Evolutionary conservation across 2,329 filamentous ascomycete genomes (phyloP), one percentile per base, ranked within the genome.

Genomic region (Ceratocystiopsis sp.): DNA sequence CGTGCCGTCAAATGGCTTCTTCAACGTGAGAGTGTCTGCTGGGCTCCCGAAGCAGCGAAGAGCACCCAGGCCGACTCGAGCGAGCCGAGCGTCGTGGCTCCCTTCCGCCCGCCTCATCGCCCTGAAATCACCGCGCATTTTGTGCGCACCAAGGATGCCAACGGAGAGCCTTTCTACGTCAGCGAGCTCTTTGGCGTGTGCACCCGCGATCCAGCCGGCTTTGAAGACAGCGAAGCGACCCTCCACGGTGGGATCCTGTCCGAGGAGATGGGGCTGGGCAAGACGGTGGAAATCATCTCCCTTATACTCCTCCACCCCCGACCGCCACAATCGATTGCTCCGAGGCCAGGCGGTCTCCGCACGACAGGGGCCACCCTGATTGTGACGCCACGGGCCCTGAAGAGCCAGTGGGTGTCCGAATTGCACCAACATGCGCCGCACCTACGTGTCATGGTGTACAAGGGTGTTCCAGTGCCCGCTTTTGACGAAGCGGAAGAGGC

Each of bases 261-360:
- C 0, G 83, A 89, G 54, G 83, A 89, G 57, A 89, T 89, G 83
- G 83, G 83, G 0, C 63, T 89, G 1, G 83, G 83, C 2, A 89
- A 89, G 57, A 89, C 83, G 0, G 65, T 87, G 3, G 84, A 89
- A 59, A 66, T 84, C 2, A 73, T 86, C 38, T 70, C 78, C 4
- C 63, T 89, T 12, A 72, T 86, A n/a, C 63, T 74, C 9, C 62
- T 80, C 19, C 75, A 89, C 54, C 63, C 57, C 35, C 68, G 71
- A 29, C 55, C 52, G 15, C 41, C 44, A 19, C 25, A n/a, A 9
- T 7, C 16, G 9, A 9, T 14, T 15, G 17, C 70, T 67, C 46
- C 76, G 76, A 2, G 64, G 75, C 18, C 78, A 77, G 2, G 76
- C 73, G 49, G 61, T 3, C 62, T 80, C 8, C 61, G 57, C 8